Base-by-base conservation (phyloP, 148 eudicot genomes). In the Drosera capensis region DNA sequence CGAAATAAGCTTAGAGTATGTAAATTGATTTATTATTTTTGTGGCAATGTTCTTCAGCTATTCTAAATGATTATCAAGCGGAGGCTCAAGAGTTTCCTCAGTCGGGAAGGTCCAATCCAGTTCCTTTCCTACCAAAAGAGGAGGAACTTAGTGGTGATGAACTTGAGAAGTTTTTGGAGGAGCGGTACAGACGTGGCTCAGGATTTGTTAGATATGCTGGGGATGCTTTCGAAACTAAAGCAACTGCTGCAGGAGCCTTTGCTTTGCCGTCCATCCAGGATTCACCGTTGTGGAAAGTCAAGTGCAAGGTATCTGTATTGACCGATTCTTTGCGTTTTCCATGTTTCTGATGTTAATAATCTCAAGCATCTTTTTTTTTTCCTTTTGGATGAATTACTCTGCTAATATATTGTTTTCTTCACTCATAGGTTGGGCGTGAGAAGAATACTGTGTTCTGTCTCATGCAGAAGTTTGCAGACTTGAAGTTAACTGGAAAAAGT, bases 381-480 rank as follows among this genome's bases (percentile, higher is more conserved):
- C 8, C 1, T 17, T 17, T 36, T 48, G 23, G 8, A 24, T 14
- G 31, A 49, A 21, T 23, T 17, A 9, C 25, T 9, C 23, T 14
- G 51, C 21, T 26, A 35, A 50, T 22, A 9, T n/a, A 14, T 17
- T 18, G 14, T 22, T 52, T 60, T 31, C 25, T 29, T 59, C 50
- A 20, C 26, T 0, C 62, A n/a, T 56, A 90, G 99, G 83, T 72
- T 72, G 95, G 95, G 40, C 92, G 99, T 14, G 99, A 90, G 70
- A 84, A 71, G 74, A 68, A 80, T 43, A 72, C 92, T 18, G 84
- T 77, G 37, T 75, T 84, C 64, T 84, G 93, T 48, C 66, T 90
- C 11, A 90, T 90, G 79, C 95, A 90, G 60, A 90, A 90, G 65
- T 80, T 23, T 58, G 78, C 70, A 52, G 93, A 90, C 57, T 55